A percentile compares a stretch with the other conserved stretches of the same genome.
phyloP scores from a whole-genome alignment of 1,284 basidiomycete species.

The Boletus smithii region DNA sequence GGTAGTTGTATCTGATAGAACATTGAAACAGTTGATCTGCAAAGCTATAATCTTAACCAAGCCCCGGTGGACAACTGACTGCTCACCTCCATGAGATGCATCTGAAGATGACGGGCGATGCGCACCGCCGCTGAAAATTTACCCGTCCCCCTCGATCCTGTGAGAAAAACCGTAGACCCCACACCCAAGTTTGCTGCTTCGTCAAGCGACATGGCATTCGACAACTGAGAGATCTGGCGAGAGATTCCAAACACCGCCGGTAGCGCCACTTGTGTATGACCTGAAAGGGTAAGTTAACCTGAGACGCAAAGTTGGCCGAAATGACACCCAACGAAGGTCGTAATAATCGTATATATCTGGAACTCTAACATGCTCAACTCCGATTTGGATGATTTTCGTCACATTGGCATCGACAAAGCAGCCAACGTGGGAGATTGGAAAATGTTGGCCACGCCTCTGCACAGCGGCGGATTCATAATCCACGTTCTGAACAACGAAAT shows the following conservation, averaged over 20 bases:
- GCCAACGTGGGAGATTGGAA: slow-evolving; percentile 69
- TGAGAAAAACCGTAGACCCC: slow-evolving; percentile 65
- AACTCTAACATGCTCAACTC: slow-evolving; percentile 67
- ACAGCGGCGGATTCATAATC: slow-evolving; percentile 54
- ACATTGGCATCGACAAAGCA: slow-evolving; percentile 77
- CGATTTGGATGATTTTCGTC: slow-evolving; percentile 79
- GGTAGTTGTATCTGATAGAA: slow-evolving; percentile 77
- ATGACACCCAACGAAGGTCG: slow-evolving; percentile 42
- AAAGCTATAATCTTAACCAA: background rate
- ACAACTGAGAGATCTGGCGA: slow-evolving; percentile 47
- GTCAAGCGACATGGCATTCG: slow-evolving; percentile 54
- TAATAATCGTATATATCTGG: slow-evolving; percentile 61
- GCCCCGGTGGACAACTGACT: background rate
- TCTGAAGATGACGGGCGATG: slow-evolving; percentile 64
- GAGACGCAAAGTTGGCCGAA: background rate
- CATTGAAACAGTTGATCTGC: slow-evolving; percentile 83
- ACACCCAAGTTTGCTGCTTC: slow-evolving; percentile 59
- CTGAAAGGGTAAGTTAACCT: slow-evolving; percentile 14
- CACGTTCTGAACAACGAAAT: slow-evolving; percentile 80
- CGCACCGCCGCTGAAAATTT: slow-evolving; percentile 61
- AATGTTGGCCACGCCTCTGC: slow-evolving; percentile 37
- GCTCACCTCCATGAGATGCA: slow-evolving; percentile 79
- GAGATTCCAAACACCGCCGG: slow-evolving; percentile 22
- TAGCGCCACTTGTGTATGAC: background rate
- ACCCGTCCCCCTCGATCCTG: slow-evolving; percentile 72